Evolutionary conservation across 2,329 filamentous ascomycete genomes (phyloP).

Genomic region (Xylariomycetidae sp.): DNA sequence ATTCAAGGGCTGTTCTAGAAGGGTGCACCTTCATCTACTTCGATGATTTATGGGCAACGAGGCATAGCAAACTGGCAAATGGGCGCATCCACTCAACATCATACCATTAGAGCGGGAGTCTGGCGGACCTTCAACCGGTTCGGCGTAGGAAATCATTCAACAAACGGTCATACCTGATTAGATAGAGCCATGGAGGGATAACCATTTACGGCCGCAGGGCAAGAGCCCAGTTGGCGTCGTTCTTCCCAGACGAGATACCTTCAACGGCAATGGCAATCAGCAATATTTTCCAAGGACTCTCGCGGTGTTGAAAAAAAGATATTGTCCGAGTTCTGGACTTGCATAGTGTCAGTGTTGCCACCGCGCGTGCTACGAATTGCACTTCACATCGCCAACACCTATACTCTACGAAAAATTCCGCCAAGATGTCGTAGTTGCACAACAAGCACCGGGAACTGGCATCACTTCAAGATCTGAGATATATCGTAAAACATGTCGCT

Average conservation of each 20-base stretch:
- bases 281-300: neutral
- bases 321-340: too few species aligned
- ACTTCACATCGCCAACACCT: too few species aligned
- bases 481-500: too few species aligned
- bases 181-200: neutral
- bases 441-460: too few species aligned
- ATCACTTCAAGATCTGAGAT: too few species aligned
- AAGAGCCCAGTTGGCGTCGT: slow-evolving; percentile 1
- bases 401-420: too few species aligned
- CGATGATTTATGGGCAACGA: too few species aligned
- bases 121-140: slow-evolving; percentile 15
- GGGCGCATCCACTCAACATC: slow-evolving; percentile 5
- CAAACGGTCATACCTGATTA: neutral
- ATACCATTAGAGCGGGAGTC: slow-evolving; percentile 5
- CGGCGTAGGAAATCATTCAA: slow-evolving; percentile 5
- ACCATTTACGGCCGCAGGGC: neutral
- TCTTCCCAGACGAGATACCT: slow-evolving; percentile 13
- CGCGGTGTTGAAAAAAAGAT: too few species aligned
- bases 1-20: slow-evolving; percentile 81
- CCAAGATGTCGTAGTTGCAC: too few species aligned
- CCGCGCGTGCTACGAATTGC: too few species aligned
- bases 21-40: neutral
- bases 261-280: slow-evolving; percentile 15
- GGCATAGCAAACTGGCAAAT: neutral
- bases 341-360: too few species aligned